Conservation (phyloP, 805 yeast genomes). For the Blastobotrys robertii region DNA sequence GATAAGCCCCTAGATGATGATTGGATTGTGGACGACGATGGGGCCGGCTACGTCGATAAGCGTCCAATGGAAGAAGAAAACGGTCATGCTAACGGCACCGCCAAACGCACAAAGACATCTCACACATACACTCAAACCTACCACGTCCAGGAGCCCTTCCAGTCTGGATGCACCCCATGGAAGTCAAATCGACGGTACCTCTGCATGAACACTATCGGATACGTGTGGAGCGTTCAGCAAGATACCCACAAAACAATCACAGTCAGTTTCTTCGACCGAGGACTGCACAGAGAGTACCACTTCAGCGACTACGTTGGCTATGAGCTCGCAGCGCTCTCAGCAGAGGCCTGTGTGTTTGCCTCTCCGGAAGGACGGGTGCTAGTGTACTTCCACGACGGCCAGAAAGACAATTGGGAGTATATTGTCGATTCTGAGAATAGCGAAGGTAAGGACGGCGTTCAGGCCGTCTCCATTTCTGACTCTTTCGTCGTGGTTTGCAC, state of each 20-base stretch:
- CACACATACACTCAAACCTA: neutral
- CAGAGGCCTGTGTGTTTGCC: slow-evolving; percentile 57
- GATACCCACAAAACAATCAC: slow-evolving; percentile 63
- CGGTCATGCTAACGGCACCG: slow-evolving; percentile 11
- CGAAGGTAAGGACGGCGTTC: slow-evolving; percentile 41
- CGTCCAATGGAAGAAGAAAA: slow-evolving; percentile 4
- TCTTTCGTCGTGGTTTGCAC: slow-evolving; percentile 60
- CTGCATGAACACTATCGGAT: slow-evolving; percentile 72
- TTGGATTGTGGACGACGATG: slow-evolving; percentile 58
- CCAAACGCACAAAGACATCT: slow-evolving; percentile 2
- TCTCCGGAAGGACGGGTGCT: slow-evolving; percentile 35
- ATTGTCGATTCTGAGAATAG: slow-evolving; percentile 21
- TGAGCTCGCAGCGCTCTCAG: slow-evolving; percentile 68
- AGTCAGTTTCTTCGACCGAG: slow-evolving; percentile 75
- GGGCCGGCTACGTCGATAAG: slow-evolving; percentile 34
- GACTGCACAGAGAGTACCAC: slow-evolving; percentile 68
- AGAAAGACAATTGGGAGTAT: slow-evolving; percentile 59
- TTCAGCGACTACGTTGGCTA: slow-evolving; percentile 65
- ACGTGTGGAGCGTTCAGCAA: slow-evolving; percentile 65
- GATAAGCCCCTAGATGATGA: slow-evolving; percentile 33
- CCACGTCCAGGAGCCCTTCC: slow-evolving; percentile 41
- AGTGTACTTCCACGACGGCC: slow-evolving; percentile 60
- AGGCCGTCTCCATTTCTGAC: slow-evolving; percentile 58
- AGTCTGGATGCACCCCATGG: slow-evolving; percentile 89
- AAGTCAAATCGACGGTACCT: slow-evolving; percentile 58